Conservation (phyloP, 2,329 filamentous ascomycete species). For the Hypoxylon sp. region DNA sequence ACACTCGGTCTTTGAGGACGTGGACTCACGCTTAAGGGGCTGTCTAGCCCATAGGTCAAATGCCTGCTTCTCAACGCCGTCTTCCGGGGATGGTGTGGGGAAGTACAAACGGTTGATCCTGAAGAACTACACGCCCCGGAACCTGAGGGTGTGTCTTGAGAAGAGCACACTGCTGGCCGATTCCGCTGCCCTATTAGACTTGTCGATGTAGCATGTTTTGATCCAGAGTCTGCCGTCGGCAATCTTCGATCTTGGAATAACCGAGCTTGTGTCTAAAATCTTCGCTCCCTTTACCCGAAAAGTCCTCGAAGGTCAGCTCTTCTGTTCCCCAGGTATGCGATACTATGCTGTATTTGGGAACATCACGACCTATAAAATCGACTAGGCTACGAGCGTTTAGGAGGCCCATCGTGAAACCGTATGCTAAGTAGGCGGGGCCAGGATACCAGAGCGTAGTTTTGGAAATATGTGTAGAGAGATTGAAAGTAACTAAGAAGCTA, state of each 20-base stretch:
- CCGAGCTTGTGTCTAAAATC: background rate
- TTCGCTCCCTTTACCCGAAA: background rate
- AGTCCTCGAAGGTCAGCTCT: constrained; percentile 26
- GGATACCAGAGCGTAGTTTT: background rate
- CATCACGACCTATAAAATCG: background rate
- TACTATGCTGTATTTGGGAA: constrained; percentile 26
- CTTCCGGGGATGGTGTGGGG: too few relatives aligned
- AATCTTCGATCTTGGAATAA: constrained; percentile 24
- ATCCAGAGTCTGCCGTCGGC: constrained; percentile 22
- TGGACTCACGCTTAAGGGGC: too few relatives aligned
- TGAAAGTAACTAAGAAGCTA: too few relatives aligned
- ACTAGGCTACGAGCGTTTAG: constrained; percentile 8
- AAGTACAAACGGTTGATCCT: too few relatives aligned
- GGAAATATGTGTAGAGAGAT: too few relatives aligned
- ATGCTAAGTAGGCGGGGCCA: background rate
- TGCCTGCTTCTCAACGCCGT: too few relatives aligned
- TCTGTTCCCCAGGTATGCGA: constrained; percentile 34
- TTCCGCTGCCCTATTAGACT: too few relatives aligned
- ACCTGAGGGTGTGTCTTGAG: too few relatives aligned
- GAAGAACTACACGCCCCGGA: too few relatives aligned
- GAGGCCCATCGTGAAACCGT: constrained; percentile 3
- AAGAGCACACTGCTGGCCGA: too few relatives aligned
- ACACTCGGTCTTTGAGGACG: too few relatives aligned
- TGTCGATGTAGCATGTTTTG: constrained; percentile 39
- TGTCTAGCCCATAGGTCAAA: too few relatives aligned